A percentile compares a stretch with the other conserved stretches of the same genome.
phyloP scores from a whole-genome alignment of 2,329 filamentous ascomycete genomes.

The Trichoderma koningiopsis region DNA sequence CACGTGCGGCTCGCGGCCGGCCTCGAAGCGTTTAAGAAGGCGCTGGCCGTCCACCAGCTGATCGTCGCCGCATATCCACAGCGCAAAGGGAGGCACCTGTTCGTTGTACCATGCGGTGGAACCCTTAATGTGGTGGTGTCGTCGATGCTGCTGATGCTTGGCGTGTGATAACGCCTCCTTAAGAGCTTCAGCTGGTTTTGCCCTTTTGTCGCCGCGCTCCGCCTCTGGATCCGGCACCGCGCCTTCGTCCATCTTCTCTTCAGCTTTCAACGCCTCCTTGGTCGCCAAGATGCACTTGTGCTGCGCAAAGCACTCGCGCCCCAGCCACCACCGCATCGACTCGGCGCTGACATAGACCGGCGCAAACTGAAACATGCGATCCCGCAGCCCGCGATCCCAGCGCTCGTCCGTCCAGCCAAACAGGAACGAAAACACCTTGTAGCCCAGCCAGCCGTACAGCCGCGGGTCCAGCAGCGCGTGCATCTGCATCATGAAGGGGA shows the following conservation, averaged over 20 bases:
- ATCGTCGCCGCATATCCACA: constrained; percentile 86
- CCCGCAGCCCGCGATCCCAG: constrained; percentile 78
- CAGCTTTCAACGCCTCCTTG: constrained; percentile 64
- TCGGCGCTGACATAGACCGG: constrained; percentile 89
- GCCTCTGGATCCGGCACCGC: constrained; percentile 27
- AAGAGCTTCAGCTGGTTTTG: constrained; percentile 21
- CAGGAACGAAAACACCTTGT: constrained; percentile 84
- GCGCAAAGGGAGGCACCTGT: constrained; percentile 76
- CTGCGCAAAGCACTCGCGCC: constrained; percentile 73
- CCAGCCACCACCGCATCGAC: constrained; percentile 95
- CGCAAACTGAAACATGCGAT: constrained; percentile 88
- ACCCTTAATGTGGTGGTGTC: constrained; percentile 44
- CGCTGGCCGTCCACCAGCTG: constrained; percentile 79
- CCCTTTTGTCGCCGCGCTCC: neutral
- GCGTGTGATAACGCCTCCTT: too few species aligned
- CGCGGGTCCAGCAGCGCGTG: constrained; percentile 65
- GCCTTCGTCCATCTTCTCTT: constrained; percentile 57
- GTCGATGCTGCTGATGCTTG: neutral
- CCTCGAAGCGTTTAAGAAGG: constrained; percentile 72
- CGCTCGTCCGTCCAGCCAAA: constrained; percentile 84
- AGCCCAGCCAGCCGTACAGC: constrained; percentile 80
- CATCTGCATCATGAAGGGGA: constrained; percentile 90
- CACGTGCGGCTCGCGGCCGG: constrained; percentile 79
- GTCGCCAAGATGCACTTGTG: constrained; percentile 88
- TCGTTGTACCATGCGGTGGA: constrained; percentile 79